Evolutionary conservation across 495 filamentous ascomycete genomes (phyloP).

Genomic region (Alectoria sarmentosa): DNA sequence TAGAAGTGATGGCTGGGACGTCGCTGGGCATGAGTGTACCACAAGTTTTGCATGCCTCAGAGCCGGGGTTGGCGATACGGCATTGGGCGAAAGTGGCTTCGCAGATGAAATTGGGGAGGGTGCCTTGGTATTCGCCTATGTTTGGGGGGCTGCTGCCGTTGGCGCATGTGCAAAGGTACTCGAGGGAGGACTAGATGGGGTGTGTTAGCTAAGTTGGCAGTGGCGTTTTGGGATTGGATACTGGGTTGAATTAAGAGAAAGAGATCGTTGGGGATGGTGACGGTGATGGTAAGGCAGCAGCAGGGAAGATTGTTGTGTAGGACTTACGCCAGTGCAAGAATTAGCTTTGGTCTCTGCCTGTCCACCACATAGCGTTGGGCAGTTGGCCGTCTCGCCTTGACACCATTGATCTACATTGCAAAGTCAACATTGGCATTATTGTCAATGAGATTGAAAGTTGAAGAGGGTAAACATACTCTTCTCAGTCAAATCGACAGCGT

Average conservation of each 20-base stretch:
- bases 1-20: slow-evolving; percentile 27
- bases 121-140: slow-evolving; percentile 44
- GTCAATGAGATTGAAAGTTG: too few species aligned
- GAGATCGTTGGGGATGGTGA: slow-evolving; percentile 20
- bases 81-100: slow-evolving; percentile 43
- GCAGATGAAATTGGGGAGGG: slow-evolving; percentile 54
- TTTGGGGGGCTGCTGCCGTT: slow-evolving; percentile 44
- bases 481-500: slow-evolving; percentile 16
- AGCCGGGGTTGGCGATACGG: slow-evolving; percentile 40
- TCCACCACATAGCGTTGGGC: slow-evolving; percentile 42
- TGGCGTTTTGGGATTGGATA: slow-evolving; percentile 4
- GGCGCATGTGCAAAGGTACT: slow-evolving; percentile 47
- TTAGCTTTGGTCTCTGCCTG: slow-evolving; percentile 32
- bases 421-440: slow-evolving; percentile 10
- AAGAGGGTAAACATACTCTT: slow-evolving; percentile 13
- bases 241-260: slow-evolving; percentile 15
- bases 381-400: slow-evolving; percentile 38
- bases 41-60: slow-evolving; percentile 41
- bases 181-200: slow-evolving; percentile 38
- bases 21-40: slow-evolving; percentile 44
- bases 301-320: neutral
- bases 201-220: slow-evolving; percentile 8
- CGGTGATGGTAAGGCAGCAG: neutral
- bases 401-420: slow-evolving; percentile 39
- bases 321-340: slow-evolving; percentile 39